phyloP scores from a whole-genome alignment of 345 rosid genomes.

The Zanthoxylum bungeanum region DNA sequence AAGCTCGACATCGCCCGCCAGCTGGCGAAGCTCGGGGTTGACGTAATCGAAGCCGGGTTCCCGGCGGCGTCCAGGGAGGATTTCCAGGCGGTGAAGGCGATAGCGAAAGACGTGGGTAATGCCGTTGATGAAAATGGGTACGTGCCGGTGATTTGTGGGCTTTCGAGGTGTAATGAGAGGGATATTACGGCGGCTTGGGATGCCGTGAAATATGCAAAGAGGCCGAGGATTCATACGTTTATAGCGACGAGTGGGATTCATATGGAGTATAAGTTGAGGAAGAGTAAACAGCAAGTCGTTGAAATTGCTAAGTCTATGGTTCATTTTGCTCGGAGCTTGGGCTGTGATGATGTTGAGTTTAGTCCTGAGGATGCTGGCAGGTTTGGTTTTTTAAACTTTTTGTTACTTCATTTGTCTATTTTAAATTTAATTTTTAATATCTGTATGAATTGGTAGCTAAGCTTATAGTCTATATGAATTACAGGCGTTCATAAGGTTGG shows the following conservation, averaged over 20 bases:
- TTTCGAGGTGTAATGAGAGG: slow-evolving; percentile 79
- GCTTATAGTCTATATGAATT: too few species aligned
- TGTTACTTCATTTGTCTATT: neutral
- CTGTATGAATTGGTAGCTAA: neutral
- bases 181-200: slow-evolving; percentile 87
- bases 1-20: slow-evolving; percentile 88
- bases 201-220: slow-evolving; percentile 72
- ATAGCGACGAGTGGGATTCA: slow-evolving; percentile 90
- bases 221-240: slow-evolving; percentile 83
- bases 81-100: slow-evolving; percentile 70
- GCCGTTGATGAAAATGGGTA: slow-evolving; percentile 55
- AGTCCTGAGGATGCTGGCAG: slow-evolving; percentile 98
- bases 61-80: slow-evolving; percentile 92
- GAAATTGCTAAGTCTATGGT: slow-evolving; percentile 82
- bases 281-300: slow-evolving; percentile 64
- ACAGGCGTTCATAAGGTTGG: too few species aligned
- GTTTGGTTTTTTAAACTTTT: slow-evolving; percentile 30
- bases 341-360: slow-evolving; percentile 88
- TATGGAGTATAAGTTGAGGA: slow-evolving; percentile 74
- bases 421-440: too few species aligned
- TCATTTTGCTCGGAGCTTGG: slow-evolving; percentile 68
- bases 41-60: slow-evolving; percentile 89
- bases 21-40: slow-evolving; percentile 81
- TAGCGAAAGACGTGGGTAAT: slow-evolving; percentile 78
- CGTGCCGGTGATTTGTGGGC: slow-evolving; percentile 92